A percentile compares a stretch with the other conserved stretches of the same genome.
phyloP scores from a whole-genome alignment of 2,329 filamentous ascomycete species.

The Onygena corvina region DNA sequence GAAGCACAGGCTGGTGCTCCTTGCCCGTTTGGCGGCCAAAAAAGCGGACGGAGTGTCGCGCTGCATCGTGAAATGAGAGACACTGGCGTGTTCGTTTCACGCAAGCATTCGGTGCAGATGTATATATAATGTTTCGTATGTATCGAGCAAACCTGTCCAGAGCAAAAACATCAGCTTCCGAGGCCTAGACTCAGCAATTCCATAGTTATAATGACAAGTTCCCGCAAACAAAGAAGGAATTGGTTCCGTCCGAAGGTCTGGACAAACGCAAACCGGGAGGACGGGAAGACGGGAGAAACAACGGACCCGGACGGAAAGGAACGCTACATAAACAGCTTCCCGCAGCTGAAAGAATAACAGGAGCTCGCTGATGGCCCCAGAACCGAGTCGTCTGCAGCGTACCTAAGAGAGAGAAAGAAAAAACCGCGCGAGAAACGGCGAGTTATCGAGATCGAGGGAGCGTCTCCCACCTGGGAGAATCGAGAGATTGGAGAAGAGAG shows the following conservation, averaged over 20 bases:
- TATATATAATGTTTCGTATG: not conserved
- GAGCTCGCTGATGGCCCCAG: not conserved
- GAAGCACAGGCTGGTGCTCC: conserved; percentile 31
- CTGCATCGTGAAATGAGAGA: conserved; percentile 11
- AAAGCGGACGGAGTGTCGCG: conserved; percentile 8
- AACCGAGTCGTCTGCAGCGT: not conserved
- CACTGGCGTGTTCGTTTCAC: not conserved
- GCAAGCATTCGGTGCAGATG: not conserved
- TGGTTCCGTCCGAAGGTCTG: not conserved
- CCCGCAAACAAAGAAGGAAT: not conserved
- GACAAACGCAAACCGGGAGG: not conserved
- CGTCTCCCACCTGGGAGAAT: not conserved
- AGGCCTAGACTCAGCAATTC: not conserved
- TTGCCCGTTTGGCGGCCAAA: conserved; percentile 14
- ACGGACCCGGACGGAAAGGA: not conserved
- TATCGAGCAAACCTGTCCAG: not conserved
- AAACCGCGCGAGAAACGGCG: not conserved
- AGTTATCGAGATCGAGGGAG: no score
- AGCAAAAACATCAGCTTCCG: no score
- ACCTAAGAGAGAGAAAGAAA: not conserved
- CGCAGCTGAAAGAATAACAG: not conserved
- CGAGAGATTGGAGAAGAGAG: no score
- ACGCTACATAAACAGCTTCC: not conserved
- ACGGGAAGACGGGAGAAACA: not conserved
- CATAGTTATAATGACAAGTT: not conserved